Base-by-base conservation (phyloP, 176 grass and related monocot species). In the Lolium perenne region DNA sequence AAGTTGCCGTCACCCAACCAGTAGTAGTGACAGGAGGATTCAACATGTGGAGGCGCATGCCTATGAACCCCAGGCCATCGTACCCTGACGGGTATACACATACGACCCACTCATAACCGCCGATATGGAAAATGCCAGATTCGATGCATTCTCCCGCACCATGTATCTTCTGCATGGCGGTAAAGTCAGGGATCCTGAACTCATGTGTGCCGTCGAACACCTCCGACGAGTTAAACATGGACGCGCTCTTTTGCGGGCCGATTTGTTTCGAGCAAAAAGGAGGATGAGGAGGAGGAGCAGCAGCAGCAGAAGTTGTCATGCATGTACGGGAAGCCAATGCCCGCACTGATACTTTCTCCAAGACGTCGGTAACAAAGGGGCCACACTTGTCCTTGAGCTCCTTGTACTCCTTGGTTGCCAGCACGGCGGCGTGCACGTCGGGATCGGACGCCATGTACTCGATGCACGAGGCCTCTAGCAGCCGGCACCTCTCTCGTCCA, bases 371-470 rank as follows among this genome's bases (percentile, higher is more conserved):
- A 8, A 38, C 6, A 68, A 40, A 68, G 7, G 65, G 15, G 32
- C 65, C 65, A 18, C 66, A 69, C 38, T 8, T 69, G 3, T 69
- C 66, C 66, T 69, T 69, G 66, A 69, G 35, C 16, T 69, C 35
- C 66, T 40, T 69, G 66, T 69, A 69, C 66, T 69, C 66, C 66
- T 69, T 32, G 1, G 66, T 20, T 10, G 66, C 16, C 3, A 69
- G 16, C 65, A 68, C 32, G 32, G 13, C 14, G 64, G 32, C 32
- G 32, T 35, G 32, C 32, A 35, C 32, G 32, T 10, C 21, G 3
- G 14, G 67, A 20, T 45, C 9, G 3, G 67, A 71, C 8, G 67
- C 38, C 38, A 71, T 71, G 38, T n/a, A 71, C 38, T 71, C 38
- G 4, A 71, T 5, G 67, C 38, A 71, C 3, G 0, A 4, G 9